Evolutionary conservation across 139 green algal genomes (phyloP).

Genomic region (Volvox africanus): DNA sequence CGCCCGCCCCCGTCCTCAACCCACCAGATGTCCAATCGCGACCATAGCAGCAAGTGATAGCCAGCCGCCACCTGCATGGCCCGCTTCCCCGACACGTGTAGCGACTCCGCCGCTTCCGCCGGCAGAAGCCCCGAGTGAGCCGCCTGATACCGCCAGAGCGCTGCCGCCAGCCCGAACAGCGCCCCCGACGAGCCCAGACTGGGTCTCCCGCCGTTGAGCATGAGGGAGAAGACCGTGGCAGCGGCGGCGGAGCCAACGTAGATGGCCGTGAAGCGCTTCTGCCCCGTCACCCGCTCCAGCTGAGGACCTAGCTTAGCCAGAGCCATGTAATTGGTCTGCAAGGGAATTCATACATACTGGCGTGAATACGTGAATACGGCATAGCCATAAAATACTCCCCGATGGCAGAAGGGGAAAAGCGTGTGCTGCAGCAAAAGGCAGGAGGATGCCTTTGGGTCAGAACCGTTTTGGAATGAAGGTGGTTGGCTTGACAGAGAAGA

Average conservation of each 20-base stretch:
- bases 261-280: background rate
- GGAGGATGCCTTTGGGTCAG: too few relatives aligned
- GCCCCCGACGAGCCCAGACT: constrained; percentile 28
- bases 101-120: background rate
- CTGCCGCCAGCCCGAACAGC: constrained; percentile 8
- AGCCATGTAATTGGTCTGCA: constrained; percentile 22
- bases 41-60: constrained; percentile 37
- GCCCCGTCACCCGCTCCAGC: constrained; percentile 25
- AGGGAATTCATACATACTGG: background rate
- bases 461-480: too few relatives aligned
- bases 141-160: constrained; percentile 18
- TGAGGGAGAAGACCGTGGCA: constrained; percentile 10
- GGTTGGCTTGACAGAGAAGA: too few relatives aligned
- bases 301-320: constrained; percentile 17
- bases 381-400: too few relatives aligned
- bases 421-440: too few relatives aligned
- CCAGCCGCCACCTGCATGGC: background rate
- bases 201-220: constrained; percentile 31
- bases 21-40: constrained; percentile 25
- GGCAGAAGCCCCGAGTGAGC: constrained; percentile 13
- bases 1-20: background rate
- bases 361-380: too few relatives aligned
- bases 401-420: too few relatives aligned
- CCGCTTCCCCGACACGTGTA: background rate
- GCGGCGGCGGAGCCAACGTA: constrained; percentile 11